Base-by-base conservation (phyloP, 2,329 filamentous ascomycete species). In the Ophiostoma sp. region DNA sequence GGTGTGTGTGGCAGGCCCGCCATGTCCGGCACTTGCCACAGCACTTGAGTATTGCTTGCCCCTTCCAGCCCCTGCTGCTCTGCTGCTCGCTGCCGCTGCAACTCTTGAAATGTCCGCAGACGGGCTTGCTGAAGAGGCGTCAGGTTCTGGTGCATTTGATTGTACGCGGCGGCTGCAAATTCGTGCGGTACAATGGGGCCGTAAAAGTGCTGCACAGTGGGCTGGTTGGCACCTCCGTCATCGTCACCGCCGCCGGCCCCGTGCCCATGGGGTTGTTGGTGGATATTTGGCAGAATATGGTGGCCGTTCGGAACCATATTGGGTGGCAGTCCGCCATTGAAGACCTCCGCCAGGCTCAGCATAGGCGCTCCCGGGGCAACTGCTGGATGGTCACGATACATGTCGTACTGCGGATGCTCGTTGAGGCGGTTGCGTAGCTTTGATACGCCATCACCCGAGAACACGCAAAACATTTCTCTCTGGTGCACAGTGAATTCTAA, bases 381-480 rank as follows among this genome's bases (percentile, higher is more conserved):
- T 1, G 40, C 36, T 73, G 64, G 12, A 68, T 75, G 6, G 16
- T 81, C 78, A 42, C 80, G 79, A 7, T 81, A 73, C 3, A 80
- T 78, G 55, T 81, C 79, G 67, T 85, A 86, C 45, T 80, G 77
- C 0, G 78, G 76, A 11, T 81, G 79, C 0, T 77, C 80, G 72
- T 93, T 96, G 52, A 99, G 83, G 75, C 93, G 91, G 41, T 89
- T 84, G 58, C 94, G 89, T 40, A 99, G 85, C 55, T 86, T 85
- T 58, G 82, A 81, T 1, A 99, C 94, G 68, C 93, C 93, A 40
- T 86, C 84, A 5, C 95, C 94, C 1, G 93, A 97, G 78, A 99
- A 99, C 67, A 99, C 95, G 75, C 95, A 99, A 76, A 99, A 99
- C 7, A 98, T 92, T 66, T 94, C 89, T 71, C 95, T 88, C 77